Evolutionary conservation across 108 stramenopile species (phyloP).

Genomic region (Cylindrotheca closterium): DNA sequence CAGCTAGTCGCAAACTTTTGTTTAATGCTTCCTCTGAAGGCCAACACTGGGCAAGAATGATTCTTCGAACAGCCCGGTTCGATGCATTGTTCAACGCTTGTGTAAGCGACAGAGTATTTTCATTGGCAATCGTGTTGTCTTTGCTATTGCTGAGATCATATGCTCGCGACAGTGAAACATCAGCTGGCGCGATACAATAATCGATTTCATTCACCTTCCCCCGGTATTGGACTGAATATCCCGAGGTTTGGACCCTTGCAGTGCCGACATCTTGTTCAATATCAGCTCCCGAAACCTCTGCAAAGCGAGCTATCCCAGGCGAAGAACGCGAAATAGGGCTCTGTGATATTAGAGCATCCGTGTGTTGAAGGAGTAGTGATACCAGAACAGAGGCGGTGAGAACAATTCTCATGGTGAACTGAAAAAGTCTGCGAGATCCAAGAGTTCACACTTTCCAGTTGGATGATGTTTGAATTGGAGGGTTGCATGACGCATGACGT

Average conservation of each 20-base stretch:
- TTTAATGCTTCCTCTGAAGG: conserved; percentile 85
- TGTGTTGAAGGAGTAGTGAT: no score
- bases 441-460: no score
- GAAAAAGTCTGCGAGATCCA: no score
- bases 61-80: conserved; percentile 79
- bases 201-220: conserved; percentile 76
- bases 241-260: conserved; percentile 11
- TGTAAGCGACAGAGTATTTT: conserved; percentile 61
- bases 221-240: conserved; percentile 20
- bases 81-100: conserved; percentile 80
- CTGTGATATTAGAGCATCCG: no score
- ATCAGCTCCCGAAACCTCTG: conserved; percentile 34
- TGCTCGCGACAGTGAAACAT: conserved; percentile 73
- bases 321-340: not conserved
- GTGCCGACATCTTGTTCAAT: conserved; percentile 41
- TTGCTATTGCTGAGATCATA: conserved; percentile 7
- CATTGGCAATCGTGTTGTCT: conserved; percentile 5
- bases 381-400: no score
- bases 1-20: conserved; percentile 61
- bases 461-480: no score
- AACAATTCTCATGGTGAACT: no score
- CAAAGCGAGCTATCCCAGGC: not conserved
- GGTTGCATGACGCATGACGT: no score
- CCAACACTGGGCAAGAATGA: conserved; percentile 78
- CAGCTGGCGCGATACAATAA: conserved; percentile 82